Conservation (phyloP, 441 rosid genomes). For the Mallotus japonicus region DNA sequence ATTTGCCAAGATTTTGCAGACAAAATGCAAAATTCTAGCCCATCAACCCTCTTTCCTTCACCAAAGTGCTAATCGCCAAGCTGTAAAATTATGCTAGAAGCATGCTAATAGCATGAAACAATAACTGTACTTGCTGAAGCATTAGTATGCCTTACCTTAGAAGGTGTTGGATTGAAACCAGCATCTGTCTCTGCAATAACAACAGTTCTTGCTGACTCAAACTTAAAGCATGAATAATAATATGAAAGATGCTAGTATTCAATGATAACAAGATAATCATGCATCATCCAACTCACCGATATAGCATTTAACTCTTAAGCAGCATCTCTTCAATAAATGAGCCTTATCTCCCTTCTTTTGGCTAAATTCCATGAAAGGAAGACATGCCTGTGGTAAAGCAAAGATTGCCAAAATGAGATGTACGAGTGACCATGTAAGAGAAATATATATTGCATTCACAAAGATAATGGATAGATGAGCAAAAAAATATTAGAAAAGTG, state of each 20-base stretch:
- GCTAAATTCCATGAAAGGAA: constrained; percentile 68
- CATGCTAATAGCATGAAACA: background rate
- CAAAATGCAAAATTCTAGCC: background rate
- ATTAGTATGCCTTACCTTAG: constrained; percentile 45
- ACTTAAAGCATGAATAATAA: background rate
- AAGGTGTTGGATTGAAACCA: constrained; percentile 75
- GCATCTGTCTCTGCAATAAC: constrained; percentile 70
- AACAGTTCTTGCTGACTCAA: constrained; percentile 10
- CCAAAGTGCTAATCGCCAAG: background rate
- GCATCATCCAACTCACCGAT: constrained; percentile 44
- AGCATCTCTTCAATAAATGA: constrained; percentile 50
- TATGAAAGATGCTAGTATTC: background rate
- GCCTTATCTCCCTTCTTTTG: constrained; percentile 56
- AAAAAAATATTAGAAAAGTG: background rate
- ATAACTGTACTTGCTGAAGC: background rate
- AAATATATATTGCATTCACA: background rate
- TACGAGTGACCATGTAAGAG: background rate
- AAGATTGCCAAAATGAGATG: constrained; percentile 7
- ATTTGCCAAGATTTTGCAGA: background rate
- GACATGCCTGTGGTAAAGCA: constrained; percentile 36
- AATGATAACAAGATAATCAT: constrained; percentile 3
- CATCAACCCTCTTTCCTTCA: background rate
- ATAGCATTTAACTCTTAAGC: constrained; percentile 64
- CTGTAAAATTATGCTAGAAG: background rate
- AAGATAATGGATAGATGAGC: background rate